Conservation (phyloP, 805 yeast genomes). For the Yarrowia osloensis region DNA sequence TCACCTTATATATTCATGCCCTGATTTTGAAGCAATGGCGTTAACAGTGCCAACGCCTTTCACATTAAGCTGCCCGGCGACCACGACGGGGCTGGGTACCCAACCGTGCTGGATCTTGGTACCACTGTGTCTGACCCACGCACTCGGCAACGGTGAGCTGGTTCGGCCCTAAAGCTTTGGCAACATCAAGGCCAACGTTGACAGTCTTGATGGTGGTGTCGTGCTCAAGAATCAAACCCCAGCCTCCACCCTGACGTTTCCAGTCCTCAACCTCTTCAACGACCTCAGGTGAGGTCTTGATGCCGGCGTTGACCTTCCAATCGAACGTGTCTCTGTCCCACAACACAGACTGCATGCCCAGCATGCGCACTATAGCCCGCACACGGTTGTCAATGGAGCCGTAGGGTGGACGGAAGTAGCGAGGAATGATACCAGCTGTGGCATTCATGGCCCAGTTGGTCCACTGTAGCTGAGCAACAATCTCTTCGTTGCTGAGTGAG, state of each 20-base stretch:
- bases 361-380: constrained; percentile 72
- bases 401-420: constrained; percentile 95
- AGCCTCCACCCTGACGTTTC: constrained; percentile 42
- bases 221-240: constrained; percentile 83
- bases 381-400: constrained; percentile 92
- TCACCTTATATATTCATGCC: neutral
- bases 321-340: constrained; percentile 94
- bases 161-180: constrained; percentile 55
- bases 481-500: constrained; percentile 69
- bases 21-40: constrained; percentile 1
- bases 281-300: constrained; percentile 56
- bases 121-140: constrained; percentile 53
- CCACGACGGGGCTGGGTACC: constrained; percentile 9
- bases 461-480: constrained; percentile 92
- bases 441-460: constrained; percentile 98
- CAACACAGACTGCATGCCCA: constrained; percentile 82
- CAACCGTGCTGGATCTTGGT: constrained; percentile 33
- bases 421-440: constrained; percentile 81
- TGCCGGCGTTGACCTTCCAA: constrained; percentile 69
- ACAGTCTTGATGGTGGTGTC: constrained; percentile 73
- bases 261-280: constrained; percentile 58
- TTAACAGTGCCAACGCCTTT: neutral
- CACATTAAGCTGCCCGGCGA: neutral
- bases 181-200: constrained; percentile 62
- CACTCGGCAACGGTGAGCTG: constrained; percentile 82